Evolutionary conservation across 148 eudicot genomes (phyloP).

Genomic region (Rhododendron molle): DNA sequence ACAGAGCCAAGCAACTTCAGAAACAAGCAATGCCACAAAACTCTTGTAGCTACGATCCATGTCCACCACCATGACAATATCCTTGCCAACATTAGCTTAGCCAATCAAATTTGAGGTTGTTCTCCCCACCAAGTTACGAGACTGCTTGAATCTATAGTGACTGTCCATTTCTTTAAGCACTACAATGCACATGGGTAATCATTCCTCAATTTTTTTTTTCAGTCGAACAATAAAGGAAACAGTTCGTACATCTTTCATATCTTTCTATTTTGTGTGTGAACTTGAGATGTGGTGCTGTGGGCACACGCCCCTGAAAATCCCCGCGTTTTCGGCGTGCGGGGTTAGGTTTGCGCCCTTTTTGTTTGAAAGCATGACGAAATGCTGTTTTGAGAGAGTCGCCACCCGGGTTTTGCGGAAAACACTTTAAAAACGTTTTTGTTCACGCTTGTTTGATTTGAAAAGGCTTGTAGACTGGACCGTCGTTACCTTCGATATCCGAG

Average conservation of each 20-base stretch:
- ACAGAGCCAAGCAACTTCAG: neutral
- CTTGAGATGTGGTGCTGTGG: neutral
- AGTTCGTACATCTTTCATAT: neutral
- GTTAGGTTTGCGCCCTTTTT: too few relatives aligned
- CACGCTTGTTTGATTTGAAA: too few relatives aligned
- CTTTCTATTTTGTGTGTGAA: neutral
- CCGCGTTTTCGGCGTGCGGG: too few relatives aligned
- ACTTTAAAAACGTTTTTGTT: too few relatives aligned
- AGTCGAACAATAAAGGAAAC: neutral
- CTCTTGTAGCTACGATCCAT: neutral
- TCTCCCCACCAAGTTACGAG: neutral
- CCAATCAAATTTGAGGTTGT: neutral
- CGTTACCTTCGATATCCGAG: too few relatives aligned
- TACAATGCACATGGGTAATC: neutral
- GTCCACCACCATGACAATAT: neutral
- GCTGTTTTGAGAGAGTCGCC: too few relatives aligned
- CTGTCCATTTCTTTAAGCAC: neutral
- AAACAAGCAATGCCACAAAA: neutral
- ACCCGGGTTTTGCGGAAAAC: too few relatives aligned
- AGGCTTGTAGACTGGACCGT: too few relatives aligned
- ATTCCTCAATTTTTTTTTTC: neutral
- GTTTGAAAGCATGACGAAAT: too few relatives aligned
- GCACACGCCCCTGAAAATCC: too few relatives aligned
- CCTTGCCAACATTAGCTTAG: neutral
- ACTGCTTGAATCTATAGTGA: neutral